Evolutionary conservation across 805 yeast genomes (phyloP), one percentile per base, ranked within the genome.

Genomic region (Candida boleticola): DNA sequence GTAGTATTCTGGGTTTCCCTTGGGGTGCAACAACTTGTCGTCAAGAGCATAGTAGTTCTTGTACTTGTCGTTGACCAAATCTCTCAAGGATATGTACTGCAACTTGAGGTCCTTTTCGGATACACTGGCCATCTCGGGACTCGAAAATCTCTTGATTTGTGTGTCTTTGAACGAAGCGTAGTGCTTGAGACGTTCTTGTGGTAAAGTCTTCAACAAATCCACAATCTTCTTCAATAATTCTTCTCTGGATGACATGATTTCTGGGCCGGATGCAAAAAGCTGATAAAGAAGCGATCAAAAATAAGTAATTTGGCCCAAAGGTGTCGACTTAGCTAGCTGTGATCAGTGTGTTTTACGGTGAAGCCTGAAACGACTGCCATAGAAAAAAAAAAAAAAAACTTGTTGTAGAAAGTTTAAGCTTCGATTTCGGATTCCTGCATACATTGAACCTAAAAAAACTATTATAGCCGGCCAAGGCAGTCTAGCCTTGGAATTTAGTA

Each of bases 1-100:
- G 55, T 89, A 89, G 57, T 89, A 89, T 36, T 73, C 61, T 2
- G 95, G 89, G 61, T 88, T 86, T 1, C 96, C 96, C 54, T 83
- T 82, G n/a, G 97, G 97, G 50, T 63, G 71, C 53, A 79, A 63
- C 49, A 89, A 63, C 57, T 84, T 84, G 34, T 80, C 84, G 42
- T 82, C 82, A 27, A 81, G 74, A 46, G 75, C 69, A 58, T 85
- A 86, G 54, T 79, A 79, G 44, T 76, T 75, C 52, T 70, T 73
- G 68, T 82, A 82, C 54, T 82, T 81, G 57, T 82, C 82, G 42
- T 73, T 75, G 43, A 74, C 73, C 44, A 84, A 61, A 49, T 75
- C 77, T 36, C 80, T 68, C 41, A 84, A 60, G 3, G 90, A 74
- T 40, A 67, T 65, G 46, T 76, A 76, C 58, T 85, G 92, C 66